phyloP scores from a whole-genome alignment of 2,329 filamentous ascomycete genomes.

The Cladosporium sp. region DNA sequence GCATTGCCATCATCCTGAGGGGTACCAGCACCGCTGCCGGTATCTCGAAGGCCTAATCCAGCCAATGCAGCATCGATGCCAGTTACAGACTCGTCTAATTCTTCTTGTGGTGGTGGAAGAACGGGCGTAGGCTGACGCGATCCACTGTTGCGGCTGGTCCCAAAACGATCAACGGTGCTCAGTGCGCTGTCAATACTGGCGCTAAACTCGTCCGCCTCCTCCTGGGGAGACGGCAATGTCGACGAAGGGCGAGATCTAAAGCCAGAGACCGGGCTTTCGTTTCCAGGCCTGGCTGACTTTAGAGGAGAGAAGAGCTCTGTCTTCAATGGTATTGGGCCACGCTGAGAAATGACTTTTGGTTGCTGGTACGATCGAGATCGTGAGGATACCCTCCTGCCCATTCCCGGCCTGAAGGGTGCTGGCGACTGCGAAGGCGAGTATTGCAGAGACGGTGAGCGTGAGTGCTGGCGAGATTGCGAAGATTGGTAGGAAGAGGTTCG shows the following conservation, averaged over 20 bases:
- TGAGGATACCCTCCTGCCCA: conserved; percentile 24
- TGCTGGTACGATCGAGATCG: conserved; percentile 27
- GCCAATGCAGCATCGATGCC: neutral
- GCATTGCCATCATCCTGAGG: neutral
- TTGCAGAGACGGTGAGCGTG: conserved; percentile 16
- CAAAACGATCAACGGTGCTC: neutral
- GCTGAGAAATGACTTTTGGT: conserved; percentile 28
- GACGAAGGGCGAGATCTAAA: conserved; percentile 1
- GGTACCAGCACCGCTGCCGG: neutral
- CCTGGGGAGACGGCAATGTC: conserved; percentile 1
- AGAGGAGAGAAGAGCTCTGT: conserved; percentile 33
- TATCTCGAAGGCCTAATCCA: neutral
- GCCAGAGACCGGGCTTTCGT: neutral
- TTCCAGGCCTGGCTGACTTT: conserved; percentile 20
- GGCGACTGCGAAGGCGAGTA: conserved; percentile 15
- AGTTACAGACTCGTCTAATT: neutral
- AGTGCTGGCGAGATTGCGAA: conserved; percentile 16
- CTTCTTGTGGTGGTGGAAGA: conserved; percentile 4
- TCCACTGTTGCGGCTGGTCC: neutral
- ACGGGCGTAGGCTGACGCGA: neutral
- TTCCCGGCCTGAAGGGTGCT: conserved; percentile 22
- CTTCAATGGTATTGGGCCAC: conserved; percentile 28
- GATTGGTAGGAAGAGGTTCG: neutral
- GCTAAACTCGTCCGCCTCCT: neutral
- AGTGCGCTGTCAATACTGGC: neutral